phyloP scores from a whole-genome alignment of 768 basidiomycete species.

The Tricholoma bakamatsutake region DNA sequence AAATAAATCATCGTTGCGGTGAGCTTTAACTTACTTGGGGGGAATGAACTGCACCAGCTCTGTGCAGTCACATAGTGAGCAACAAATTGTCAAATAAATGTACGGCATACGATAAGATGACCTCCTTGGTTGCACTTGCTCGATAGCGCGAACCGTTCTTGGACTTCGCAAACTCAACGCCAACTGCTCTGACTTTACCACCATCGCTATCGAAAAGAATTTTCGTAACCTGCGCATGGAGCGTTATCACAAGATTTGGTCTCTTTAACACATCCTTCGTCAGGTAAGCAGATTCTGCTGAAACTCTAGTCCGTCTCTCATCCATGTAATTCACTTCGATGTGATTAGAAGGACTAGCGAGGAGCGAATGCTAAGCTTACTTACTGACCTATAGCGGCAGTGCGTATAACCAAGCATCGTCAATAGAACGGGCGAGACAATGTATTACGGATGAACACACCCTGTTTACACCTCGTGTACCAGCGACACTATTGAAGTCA shows the following conservation, averaged over 20 bases:
- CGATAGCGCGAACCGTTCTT: background rate
- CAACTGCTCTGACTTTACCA: background rate
- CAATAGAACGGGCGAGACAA: background rate
- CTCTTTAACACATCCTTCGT: background rate
- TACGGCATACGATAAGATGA: background rate
- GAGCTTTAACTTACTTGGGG: background rate
- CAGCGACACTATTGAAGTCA: background rate
- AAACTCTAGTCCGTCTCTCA: background rate
- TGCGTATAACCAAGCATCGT: too few species aligned
- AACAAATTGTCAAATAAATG: background rate
- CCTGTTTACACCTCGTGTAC: background rate
- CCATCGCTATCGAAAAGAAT: background rate
- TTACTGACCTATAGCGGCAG: too few species aligned
- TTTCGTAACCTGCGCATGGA: background rate
- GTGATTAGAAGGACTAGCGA: background rate
- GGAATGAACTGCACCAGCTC: background rate
- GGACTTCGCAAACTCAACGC: background rate
- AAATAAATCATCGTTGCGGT: background rate
- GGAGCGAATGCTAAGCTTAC: too few species aligned
- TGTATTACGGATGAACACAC: background rate
- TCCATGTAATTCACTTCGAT: background rate
- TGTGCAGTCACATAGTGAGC: background rate
- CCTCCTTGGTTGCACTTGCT: background rate
- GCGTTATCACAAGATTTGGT: background rate
- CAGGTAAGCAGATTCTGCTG: background rate